phyloP scores from a whole-genome alignment of 2,329 filamentous ascomycete species.

The Calonectria fujianensis region DNA sequence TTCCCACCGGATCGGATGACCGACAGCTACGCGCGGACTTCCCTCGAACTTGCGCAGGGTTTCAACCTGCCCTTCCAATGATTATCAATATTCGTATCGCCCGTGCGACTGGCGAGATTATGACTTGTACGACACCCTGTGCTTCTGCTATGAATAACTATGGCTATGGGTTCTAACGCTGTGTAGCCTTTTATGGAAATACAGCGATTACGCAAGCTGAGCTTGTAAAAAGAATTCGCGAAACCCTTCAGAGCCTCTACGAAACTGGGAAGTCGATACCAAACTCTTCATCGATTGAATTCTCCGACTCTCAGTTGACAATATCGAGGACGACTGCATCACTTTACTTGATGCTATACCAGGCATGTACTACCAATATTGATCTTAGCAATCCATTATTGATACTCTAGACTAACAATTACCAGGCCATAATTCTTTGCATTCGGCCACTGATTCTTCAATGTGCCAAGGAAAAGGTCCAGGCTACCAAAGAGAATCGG shows the following conservation, averaged over 20 bases:
- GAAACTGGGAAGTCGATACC: conserved; percentile 55
- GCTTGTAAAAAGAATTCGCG: conserved; percentile 53
- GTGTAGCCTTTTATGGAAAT: conserved; percentile 53
- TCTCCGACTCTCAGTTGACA: conserved; percentile 44
- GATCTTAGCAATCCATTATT: neutral
- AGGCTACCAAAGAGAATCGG: conserved; percentile 39
- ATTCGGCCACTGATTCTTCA: conserved; percentile 55
- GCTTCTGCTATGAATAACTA: neutral
- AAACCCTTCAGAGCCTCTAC: conserved; percentile 46
- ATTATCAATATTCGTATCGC: conserved; percentile 55
- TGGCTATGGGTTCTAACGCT: neutral
- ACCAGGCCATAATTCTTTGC: conserved; percentile 56
- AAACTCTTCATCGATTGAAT: conserved; percentile 47
- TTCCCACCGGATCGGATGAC: conserved; percentile 54
- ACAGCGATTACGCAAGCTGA: conserved; percentile 50
- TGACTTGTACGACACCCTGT: conserved; percentile 46
- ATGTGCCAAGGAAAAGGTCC: conserved; percentile 55
- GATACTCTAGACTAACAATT: neutral
- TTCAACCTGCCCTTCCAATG: conserved; percentile 52
- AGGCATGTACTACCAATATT: conserved; percentile 39
- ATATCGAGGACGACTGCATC: conserved; percentile 54
- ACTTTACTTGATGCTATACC: conserved; percentile 54
- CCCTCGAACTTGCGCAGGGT: conserved; percentile 51
- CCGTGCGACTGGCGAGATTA: conserved; percentile 54
- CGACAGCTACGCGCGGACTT: conserved; percentile 54